Conservation (phyloP, 805 yeast species). For the Naumovozyma castellii region DNA sequence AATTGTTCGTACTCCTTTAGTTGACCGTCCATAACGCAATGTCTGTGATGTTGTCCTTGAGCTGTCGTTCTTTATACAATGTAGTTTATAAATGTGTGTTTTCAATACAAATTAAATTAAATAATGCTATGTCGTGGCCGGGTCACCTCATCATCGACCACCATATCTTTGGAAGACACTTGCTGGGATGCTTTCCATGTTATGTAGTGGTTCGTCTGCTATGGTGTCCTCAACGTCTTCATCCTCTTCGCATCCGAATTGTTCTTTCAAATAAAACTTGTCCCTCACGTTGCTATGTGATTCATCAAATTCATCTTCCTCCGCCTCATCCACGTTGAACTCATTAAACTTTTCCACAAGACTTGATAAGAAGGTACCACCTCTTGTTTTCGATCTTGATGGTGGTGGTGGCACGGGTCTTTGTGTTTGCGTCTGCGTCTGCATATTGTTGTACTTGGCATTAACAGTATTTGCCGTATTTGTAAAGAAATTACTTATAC, state of each 20-base stretch:
- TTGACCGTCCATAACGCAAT: slow-evolving; percentile 20
- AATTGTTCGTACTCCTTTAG: slow-evolving; percentile 51
- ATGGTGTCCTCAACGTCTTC: slow-evolving; percentile 16
- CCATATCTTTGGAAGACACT: not conserved
- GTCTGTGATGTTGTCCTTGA: not conserved
- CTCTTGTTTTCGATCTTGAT: not conserved
- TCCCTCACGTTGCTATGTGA: slow-evolving; percentile 10
- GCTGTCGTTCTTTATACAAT: not conserved
- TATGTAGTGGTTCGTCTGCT: slow-evolving; percentile 1
- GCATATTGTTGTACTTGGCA: not conserved
- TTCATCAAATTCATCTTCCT: slow-evolving; percentile 24
- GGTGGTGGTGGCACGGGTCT: not conserved
- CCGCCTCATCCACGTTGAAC: slow-evolving; percentile 23
- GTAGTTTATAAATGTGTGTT: not conserved
- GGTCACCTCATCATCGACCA: too few species aligned
- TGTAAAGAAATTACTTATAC: slow-evolving; percentile 17
- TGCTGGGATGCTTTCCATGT: not conserved
- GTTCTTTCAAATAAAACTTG: slow-evolving; percentile 20
- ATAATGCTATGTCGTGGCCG: not conserved
- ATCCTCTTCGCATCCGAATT: slow-evolving; percentile 22
- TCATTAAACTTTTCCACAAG: slow-evolving; percentile 26
- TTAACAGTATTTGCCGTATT: slow-evolving; percentile 1
- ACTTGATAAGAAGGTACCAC: slow-evolving; percentile 12
- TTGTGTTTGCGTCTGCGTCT: not conserved
- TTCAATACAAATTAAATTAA: not conserved